These are phyloP conservation scores for Amniculicola lignicola DNA, from an alignment of 495 filamentous ascomycete genomes.

Conservation along the genomic window DNA sequence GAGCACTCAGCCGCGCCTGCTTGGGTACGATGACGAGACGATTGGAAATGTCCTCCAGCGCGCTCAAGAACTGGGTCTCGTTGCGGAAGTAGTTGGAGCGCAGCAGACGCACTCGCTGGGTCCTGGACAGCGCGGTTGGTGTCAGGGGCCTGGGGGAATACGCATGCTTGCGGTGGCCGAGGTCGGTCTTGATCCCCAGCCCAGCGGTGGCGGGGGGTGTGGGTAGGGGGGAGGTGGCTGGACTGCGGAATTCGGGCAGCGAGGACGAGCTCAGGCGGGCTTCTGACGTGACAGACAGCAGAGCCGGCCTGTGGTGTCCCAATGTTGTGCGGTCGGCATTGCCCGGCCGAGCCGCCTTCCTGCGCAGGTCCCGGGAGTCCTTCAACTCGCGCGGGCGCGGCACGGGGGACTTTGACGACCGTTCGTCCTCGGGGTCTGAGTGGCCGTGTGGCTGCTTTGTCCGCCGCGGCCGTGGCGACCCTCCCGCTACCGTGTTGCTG, in stretches of 20 bases:
- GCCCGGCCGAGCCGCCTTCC: constrained; percentile 18
- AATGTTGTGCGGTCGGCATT: constrained; percentile 33
- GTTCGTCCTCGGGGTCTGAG: constrained; percentile 31
- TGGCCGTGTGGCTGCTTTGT: constrained; percentile 45
- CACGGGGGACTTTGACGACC: constrained; percentile 11
- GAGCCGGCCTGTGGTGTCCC: constrained; percentile 20
- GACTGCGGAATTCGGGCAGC: constrained; percentile 54
- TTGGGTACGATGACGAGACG: constrained; percentile 71
- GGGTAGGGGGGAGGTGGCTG: constrained; percentile 46
- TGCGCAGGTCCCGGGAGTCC: constrained; percentile 18
- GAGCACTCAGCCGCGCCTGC: constrained; percentile 67
- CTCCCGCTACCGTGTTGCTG: constrained; percentile 60
- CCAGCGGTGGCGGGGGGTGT: constrained; percentile 40
- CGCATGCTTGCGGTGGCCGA: constrained; percentile 46
- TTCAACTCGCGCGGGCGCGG: constrained; percentile 13
- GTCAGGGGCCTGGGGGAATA: constrained; percentile 48
- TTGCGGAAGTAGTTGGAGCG: constrained; percentile 72
- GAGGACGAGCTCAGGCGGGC: constrained; percentile 62
- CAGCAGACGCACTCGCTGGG: constrained; percentile 60
- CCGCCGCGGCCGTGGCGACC: constrained; percentile 48
- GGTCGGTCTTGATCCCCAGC: constrained; percentile 48
- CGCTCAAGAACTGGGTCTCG: constrained; percentile 67
- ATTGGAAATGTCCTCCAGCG: constrained; percentile 73
- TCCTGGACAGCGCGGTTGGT: constrained; percentile 52
- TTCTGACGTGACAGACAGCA: constrained; percentile 23